Evolutionary conservation across 768 basidiomycete species (phyloP).

Genomic region (Hericium rajendrae): DNA sequence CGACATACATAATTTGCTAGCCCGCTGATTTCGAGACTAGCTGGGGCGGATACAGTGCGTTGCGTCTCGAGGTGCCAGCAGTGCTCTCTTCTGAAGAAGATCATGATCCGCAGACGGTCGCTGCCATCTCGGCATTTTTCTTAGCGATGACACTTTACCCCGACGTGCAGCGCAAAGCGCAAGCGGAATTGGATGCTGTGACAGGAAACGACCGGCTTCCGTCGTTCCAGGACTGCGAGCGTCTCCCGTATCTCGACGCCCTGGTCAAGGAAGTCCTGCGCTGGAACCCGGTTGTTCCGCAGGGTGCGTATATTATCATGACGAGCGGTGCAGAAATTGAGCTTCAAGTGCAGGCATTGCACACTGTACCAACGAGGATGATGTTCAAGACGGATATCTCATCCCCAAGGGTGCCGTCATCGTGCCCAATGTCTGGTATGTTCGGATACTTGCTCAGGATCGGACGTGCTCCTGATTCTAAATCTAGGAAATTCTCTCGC

Average conservation of each 20-base stretch:
- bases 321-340: too few species aligned
- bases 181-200: not conserved
- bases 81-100: not conserved
- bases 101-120: constrained; percentile 10
- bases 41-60: constrained; percentile 11
- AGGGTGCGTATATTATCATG: not conserved
- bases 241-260: not conserved
- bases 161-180: not conserved
- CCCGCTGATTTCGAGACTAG: not conserved
- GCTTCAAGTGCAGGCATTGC: too few species aligned
- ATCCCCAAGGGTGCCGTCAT: too few species aligned
- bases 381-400: too few species aligned
- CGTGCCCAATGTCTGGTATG: too few species aligned
- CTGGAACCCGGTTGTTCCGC: not conserved
- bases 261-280: not conserved
- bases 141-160: not conserved
- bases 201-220: not conserved
- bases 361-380: too few species aligned
- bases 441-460: too few species aligned
- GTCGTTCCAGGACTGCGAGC: not conserved
- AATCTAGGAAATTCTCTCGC: too few species aligned
- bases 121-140: constrained; percentile 2
- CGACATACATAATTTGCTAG: too few species aligned
- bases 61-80: too few species aligned
- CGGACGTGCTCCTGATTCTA: too few species aligned